A percentile compares a stretch with the other conserved stretches of the same genome.
phyloP scores from a whole-genome alignment of 2,329 filamentous ascomycete species.

The Trichoderma polysporum region DNA sequence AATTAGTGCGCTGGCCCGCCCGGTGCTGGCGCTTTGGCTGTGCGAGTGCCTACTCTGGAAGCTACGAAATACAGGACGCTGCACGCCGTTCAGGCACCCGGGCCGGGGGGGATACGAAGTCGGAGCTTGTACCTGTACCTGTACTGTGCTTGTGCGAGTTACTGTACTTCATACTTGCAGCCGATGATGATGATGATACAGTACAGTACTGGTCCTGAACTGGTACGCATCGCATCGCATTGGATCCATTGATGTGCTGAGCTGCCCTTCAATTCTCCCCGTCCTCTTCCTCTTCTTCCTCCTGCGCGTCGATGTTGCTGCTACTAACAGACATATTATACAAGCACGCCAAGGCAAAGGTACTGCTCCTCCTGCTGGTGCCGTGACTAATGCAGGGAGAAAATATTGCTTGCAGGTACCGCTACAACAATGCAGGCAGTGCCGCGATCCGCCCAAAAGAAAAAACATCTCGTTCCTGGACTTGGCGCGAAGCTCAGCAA shows the following conservation, averaged over 20 bases:
- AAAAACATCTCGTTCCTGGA: slow-evolving; percentile 11
- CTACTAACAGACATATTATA: too few relatives aligned
- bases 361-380: background rate
- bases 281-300: background rate
- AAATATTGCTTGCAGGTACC: slow-evolving; percentile 11
- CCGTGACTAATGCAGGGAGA: background rate
- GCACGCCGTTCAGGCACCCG: slow-evolving; percentile 12
- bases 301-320: background rate
- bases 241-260: background rate
- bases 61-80: slow-evolving; percentile 6
- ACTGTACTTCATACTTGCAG: background rate
- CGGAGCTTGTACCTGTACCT: background rate
- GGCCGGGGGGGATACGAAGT: background rate
- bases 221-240: background rate
- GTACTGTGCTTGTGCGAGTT: background rate
- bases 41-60: background rate
- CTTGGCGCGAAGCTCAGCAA: slow-evolving; percentile 12
- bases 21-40: slow-evolving; percentile 9
- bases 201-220: too few relatives aligned
- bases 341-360: background rate
- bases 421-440: background rate
- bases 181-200: too few relatives aligned
- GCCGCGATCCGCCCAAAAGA: background rate
- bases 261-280: background rate
- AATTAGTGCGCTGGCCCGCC: slow-evolving; percentile 22